Percentiles rank a stretch among this genome's conserved stretches.
phyloP scores from a whole-genome alignment of 805 yeast species.

The Ogataea sp. region DNA sequence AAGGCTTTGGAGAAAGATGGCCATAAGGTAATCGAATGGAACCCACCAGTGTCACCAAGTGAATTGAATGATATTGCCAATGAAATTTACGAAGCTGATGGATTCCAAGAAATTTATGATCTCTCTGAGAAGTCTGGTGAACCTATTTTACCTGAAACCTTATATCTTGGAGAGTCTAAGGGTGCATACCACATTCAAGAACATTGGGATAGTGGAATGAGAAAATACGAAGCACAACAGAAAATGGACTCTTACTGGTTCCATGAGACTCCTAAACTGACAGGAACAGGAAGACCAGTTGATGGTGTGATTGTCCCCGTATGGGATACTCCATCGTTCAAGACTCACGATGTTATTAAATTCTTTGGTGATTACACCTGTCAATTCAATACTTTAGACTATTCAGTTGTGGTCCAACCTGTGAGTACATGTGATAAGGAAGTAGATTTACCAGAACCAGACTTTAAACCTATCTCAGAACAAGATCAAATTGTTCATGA shows the following conservation, averaged over 20 bases:
- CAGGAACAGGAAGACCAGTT: slow-evolving; percentile 30
- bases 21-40: slow-evolving; percentile 30
- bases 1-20: slow-evolving; percentile 27
- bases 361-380: slow-evolving; percentile 46
- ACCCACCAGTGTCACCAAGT: slow-evolving; percentile 25
- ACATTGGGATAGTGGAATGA: slow-evolving; percentile 32
- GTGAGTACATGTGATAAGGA: slow-evolving; percentile 29
- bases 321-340: slow-evolving; percentile 33
- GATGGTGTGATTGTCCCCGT: slow-evolving; percentile 46
- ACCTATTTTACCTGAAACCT: slow-evolving; percentile 15
- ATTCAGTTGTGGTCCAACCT: slow-evolving; percentile 36
- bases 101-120: slow-evolving; percentile 17
- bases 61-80: slow-evolving; percentile 19
- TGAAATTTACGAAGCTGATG: slow-evolving; percentile 17
- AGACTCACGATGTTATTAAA: slow-evolving; percentile 29
- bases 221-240: slow-evolving; percentile 28
- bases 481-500: slow-evolving; percentile 29
- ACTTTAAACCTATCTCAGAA: slow-evolving; percentile 23
- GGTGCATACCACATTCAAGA: slow-evolving; percentile 19
- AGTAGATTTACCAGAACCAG: slow-evolving; percentile 25
- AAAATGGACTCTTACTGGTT: slow-evolving; percentile 30
- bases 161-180: slow-evolving; percentile 4
- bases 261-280: slow-evolving; percentile 18
- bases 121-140: slow-evolving; percentile 22
- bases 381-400: slow-evolving; percentile 46